phyloP scores from a whole-genome alignment of 768 basidiomycete species.

The Suillus alpinus region DNA sequence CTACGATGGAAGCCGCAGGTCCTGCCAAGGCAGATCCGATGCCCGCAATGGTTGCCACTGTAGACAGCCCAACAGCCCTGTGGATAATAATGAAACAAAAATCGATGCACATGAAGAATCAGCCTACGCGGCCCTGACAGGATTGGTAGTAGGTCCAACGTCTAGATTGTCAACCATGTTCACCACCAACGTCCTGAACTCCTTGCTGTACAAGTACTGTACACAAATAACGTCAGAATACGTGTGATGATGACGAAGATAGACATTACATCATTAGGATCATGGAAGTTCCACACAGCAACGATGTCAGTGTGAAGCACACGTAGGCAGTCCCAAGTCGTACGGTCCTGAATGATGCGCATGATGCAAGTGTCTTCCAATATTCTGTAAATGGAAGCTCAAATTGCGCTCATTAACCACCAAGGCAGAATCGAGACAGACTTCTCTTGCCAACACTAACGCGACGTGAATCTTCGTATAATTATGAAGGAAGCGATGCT shows the following conservation, averaged over 20 bases:
- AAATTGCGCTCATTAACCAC: neutral
- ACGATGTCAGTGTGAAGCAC: conserved; percentile 20
- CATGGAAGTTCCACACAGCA: conserved; percentile 16
- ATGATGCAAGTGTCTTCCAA: conserved; percentile 14
- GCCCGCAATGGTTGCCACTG: neutral
- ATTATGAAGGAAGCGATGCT: neutral
- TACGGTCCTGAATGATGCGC: conserved; percentile 2
- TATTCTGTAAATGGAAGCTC: conserved; percentile 9
- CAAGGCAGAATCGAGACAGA: conserved; percentile 11
- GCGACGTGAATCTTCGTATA: neutral
- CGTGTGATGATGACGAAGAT: neutral
- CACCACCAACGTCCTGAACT: conserved; percentile 1
- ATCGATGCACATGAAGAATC: no score
- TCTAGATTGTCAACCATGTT: neutral
- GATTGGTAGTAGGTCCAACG: neutral
- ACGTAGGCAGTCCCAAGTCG: conserved; percentile 2
- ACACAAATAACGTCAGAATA: neutral
- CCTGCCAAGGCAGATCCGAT: no score
- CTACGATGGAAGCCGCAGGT: no score
- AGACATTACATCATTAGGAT: neutral
- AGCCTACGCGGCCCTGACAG: neutral
- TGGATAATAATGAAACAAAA: no score
- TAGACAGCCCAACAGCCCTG: no score
- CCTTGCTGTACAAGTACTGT: neutral
- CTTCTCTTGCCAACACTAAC: neutral